Evolutionary conservation across 345 rosid genomes (phyloP).

Genomic region (Hibiscus trionum): DNA sequence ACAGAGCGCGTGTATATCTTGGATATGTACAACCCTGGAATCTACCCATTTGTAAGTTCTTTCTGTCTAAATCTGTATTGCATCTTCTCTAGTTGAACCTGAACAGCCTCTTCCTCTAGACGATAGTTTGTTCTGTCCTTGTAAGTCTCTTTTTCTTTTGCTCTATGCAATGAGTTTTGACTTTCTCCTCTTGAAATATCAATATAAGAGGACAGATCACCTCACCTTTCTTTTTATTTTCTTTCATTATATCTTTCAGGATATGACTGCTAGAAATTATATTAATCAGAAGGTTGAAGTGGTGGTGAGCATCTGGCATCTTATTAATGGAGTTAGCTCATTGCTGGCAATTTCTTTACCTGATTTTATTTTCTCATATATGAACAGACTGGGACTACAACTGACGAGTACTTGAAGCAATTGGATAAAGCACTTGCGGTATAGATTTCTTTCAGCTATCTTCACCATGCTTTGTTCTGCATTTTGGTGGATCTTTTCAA

Average conservation of each 20-base stretch:
- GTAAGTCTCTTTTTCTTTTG: not conserved
- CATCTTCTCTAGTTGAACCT: not conserved
- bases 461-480: not conserved
- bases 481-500: constrained; percentile 4
- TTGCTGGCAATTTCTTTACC: constrained; percentile 11
- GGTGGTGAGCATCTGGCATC: constrained; percentile 32
- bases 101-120: not conserved
- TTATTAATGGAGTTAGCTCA: constrained; percentile 2
- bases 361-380: constrained; percentile 5
- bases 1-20: constrained; percentile 76
- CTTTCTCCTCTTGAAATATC: not conserved
- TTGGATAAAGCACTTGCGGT: constrained; percentile 92
- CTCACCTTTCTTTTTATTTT: constrained; percentile 9
- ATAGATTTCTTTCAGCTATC: constrained; percentile 9
- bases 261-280: constrained; percentile 61
- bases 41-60: constrained; percentile 77
- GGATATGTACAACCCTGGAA: constrained; percentile 85
- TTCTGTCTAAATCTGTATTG: constrained; percentile 6
- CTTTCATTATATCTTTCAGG: constrained; percentile 31
- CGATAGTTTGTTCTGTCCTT: not conserved
- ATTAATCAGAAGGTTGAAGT: constrained; percentile 82
- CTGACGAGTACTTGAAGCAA: constrained; percentile 58
- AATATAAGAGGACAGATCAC: not conserved
- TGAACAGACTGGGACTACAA: constrained; percentile 70
- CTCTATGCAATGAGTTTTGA: constrained; percentile 3